Evolutionary conservation across 2,329 filamentous ascomycete genomes (phyloP).

Genomic region (Zymoseptoria crescenta): DNA sequence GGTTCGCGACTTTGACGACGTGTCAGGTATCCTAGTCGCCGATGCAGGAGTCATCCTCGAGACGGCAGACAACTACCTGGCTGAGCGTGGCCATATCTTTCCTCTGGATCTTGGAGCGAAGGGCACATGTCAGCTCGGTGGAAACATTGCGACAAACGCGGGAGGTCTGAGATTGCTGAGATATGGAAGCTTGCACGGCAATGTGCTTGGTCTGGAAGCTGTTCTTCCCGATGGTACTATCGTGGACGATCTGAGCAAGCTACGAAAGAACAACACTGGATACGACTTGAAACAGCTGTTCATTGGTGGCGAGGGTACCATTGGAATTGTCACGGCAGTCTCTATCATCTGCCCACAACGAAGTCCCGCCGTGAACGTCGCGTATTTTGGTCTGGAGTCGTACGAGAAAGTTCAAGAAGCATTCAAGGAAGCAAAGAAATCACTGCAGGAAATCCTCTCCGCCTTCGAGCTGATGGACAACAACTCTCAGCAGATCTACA

Average conservation of each 20-base stretch:
- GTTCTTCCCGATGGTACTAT: conserved; percentile 91
- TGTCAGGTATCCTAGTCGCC: conserved; percentile 80
- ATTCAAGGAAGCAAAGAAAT: conserved; percentile 79
- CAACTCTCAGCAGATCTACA: conserved; percentile 69
- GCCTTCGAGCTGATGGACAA: conserved; percentile 97
- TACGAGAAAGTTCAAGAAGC: conserved; percentile 83
- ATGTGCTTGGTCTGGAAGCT: conserved; percentile 82
- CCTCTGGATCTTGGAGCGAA: conserved; percentile 96
- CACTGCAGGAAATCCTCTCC: conserved; percentile 90
- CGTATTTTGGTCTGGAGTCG: conserved; percentile 83
- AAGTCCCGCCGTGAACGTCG: conserved; percentile 83
- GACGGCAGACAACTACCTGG: conserved; percentile 76
- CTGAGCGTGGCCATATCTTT: conserved; percentile 79
- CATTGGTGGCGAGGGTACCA: conserved; percentile 89
- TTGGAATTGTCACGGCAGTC: conserved; percentile 86
- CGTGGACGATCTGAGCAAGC: conserved; percentile 74
- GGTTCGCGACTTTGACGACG: conserved; percentile 85
- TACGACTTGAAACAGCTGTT: conserved; percentile 97
- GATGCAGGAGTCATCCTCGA: conserved; percentile 91
- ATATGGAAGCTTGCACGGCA: conserved; percentile 92
- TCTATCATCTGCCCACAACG: conserved; percentile 84
- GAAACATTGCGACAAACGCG: conserved; percentile 92
- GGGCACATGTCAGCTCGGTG: conserved; percentile 91
- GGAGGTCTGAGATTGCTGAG: conserved; percentile 82
- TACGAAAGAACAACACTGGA: conserved; percentile 97